Conservation (phyloP, 2,329 filamentous ascomycete genomes). For the Didymosphaeria variabile region DNA sequence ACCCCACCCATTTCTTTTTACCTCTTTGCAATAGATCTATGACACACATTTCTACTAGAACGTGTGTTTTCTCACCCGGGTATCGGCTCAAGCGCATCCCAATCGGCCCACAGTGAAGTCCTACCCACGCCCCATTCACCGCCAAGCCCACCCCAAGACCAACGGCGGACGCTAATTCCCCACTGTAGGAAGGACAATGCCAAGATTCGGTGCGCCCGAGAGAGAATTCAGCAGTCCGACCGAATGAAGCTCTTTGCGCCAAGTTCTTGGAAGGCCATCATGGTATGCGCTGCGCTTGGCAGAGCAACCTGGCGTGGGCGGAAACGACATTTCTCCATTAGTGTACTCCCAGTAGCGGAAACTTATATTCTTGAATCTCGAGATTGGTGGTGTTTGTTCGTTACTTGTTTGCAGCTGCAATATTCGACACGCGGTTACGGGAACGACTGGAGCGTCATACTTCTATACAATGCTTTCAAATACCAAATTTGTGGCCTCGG, state of each 20-base stretch:
- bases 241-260: slow-evolving; percentile 16
- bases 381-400: neutral
- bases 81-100: neutral
- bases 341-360: neutral
- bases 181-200: neutral
- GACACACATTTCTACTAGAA: neutral
- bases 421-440: neutral
- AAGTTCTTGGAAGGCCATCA: slow-evolving; percentile 33
- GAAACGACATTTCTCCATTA: slow-evolving; percentile 6
- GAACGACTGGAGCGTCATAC: slow-evolving; percentile 1
- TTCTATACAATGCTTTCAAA: slow-evolving; percentile 17
- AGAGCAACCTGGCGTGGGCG: neutral
- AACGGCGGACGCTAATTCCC: slow-evolving; percentile 9
- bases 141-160: slow-evolving; percentile 27
- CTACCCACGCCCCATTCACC: slow-evolving; percentile 10
- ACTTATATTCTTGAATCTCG: slow-evolving; percentile 1
- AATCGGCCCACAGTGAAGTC: neutral
- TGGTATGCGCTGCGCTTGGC: slow-evolving; percentile 35
- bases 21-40: neutral
- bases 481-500: slow-evolving; percentile 17
- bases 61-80: neutral
- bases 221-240: slow-evolving; percentile 8
- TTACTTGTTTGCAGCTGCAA: neutral
- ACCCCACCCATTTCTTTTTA: neutral
- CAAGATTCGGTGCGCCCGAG: slow-evolving; percentile 3